Conservation (phyloP, 1,139 yeast genomes). For the Saccharomyces hybrid region DNA sequence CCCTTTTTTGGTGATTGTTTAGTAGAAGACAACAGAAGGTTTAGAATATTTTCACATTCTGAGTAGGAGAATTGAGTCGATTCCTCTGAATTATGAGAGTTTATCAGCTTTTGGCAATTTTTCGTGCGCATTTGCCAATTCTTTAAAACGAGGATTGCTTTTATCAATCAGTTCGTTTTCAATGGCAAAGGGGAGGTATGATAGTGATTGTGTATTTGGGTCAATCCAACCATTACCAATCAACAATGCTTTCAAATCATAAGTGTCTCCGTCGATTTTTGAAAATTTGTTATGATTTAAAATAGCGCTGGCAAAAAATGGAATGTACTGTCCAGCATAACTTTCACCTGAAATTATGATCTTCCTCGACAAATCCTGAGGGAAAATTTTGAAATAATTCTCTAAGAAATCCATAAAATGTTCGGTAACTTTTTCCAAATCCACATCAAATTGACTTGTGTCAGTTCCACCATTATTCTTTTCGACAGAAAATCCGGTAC, state of each 20-base stretch:
- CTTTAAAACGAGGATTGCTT: constrained; percentile 36
- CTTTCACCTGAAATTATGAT: constrained; percentile 88
- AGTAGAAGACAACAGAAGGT: constrained; percentile 38
- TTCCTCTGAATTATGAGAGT: constrained; percentile 18
- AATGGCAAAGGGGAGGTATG: constrained; percentile 68
- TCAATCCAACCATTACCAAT: constrained; percentile 98
- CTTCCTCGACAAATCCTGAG: constrained; percentile 59
- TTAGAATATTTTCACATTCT: constrained; percentile 47
- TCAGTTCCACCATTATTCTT: constrained; percentile 10
- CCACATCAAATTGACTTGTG: constrained; percentile 41
- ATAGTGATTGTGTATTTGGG: constrained; percentile 73
- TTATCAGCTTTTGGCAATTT: constrained; percentile 50
- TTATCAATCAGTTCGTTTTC: constrained; percentile 49
- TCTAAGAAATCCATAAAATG: constrained; percentile 62
- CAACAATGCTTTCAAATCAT: constrained; percentile 57
- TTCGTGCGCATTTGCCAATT: constrained; percentile 47
- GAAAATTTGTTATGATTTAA: constrained; percentile 38
- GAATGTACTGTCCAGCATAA: constrained; percentile 95
- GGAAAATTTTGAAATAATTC: constrained; percentile 62
- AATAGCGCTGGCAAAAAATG: constrained; percentile 68
- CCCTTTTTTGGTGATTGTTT: constrained; percentile 23
- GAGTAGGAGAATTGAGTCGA: constrained; percentile 34
- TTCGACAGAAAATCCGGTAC: constrained; percentile 76
- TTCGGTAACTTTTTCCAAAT: constrained; percentile 49
- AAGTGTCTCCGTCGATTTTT: constrained; percentile 20